These are phyloP conservation scores for Citrus medica DNA, from an alignment of 345 rosid genomes.

Conservation along the genomic window DNA sequence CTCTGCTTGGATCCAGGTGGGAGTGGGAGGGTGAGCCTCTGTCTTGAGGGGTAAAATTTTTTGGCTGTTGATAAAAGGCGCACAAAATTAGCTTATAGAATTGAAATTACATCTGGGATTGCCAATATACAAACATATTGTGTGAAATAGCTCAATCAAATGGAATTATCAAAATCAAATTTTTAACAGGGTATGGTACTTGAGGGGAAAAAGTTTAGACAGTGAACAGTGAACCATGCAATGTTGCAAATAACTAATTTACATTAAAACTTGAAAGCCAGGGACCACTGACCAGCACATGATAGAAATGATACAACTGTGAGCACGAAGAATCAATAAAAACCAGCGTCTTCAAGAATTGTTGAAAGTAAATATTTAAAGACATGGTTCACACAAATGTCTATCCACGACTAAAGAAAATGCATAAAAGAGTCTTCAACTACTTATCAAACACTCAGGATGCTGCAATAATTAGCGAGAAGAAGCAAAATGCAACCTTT, in stretches of 20 bases:
- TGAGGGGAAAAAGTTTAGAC: background rate
- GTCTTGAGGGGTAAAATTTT: constrained; percentile 92
- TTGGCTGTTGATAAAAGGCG: constrained; percentile 50
- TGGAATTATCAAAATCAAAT: background rate
- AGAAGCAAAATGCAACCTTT: background rate
- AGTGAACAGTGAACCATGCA: background rate
- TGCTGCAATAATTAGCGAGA: background rate
- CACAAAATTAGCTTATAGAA: constrained; percentile 10
- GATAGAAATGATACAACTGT: background rate
- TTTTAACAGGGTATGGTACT: background rate
- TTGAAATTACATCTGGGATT: constrained; percentile 4
- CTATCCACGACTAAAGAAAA: background rate
- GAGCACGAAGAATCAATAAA: background rate
- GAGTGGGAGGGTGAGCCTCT: constrained; percentile 86
- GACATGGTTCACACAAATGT: background rate
- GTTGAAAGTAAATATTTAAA: background rate
- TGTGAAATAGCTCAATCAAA: background rate
- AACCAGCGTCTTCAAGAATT: background rate
- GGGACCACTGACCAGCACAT: background rate
- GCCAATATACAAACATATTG: background rate
- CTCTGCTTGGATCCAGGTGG: constrained; percentile 73
- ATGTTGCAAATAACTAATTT: background rate
- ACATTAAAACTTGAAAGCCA: background rate
- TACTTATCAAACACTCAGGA: background rate
- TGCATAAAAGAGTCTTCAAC: background rate